Conservation (phyloP, 2,329 filamentous ascomycete species). For the Lasiodiplodia theobromae region DNA sequence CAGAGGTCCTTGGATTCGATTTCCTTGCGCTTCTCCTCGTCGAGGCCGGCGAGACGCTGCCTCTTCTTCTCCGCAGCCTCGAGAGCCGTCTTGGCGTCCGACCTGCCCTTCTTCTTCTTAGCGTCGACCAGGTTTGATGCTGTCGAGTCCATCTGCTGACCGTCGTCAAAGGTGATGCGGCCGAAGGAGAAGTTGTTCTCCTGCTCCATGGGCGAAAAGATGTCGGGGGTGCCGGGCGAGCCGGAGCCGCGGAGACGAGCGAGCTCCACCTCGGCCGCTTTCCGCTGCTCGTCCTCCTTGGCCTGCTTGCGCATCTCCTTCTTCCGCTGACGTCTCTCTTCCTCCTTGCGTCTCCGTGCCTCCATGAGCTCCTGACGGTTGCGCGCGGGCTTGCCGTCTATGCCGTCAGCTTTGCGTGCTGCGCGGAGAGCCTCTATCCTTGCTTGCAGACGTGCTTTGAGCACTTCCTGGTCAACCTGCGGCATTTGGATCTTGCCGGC, state of each 20-base stretch:
- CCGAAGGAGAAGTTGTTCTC: conserved; percentile 84
- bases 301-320: conserved; percentile 80
- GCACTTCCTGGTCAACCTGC: conserved; percentile 74
- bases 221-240: conserved; percentile 56
- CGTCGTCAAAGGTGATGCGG: conserved; percentile 88
- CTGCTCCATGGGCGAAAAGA: conserved; percentile 59
- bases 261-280: conserved; percentile 63
- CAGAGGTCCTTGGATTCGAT: conserved; percentile 94
- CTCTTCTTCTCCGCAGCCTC: conserved; percentile 86
- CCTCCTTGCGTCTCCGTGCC: conserved; percentile 83
- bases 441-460: conserved; percentile 80
- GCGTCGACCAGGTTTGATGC: conserved; percentile 68
- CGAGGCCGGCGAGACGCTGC: conserved; percentile 76
- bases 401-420: conserved; percentile 84
- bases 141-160: conserved; percentile 77
- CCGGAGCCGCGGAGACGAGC: conserved; percentile 65
- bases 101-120: conserved; percentile 80
- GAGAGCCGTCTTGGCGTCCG: conserved; percentile 86
- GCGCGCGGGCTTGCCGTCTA: conserved; percentile 80
- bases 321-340: conserved; percentile 85
- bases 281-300: conserved; percentile 77
- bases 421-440: conserved; percentile 86
- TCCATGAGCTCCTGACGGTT: conserved; percentile 94
- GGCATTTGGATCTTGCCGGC: conserved; percentile 45
- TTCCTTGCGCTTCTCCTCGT: conserved; percentile 81